These are phyloP conservation scores for Brassica nigra DNA, from an alignment of 345 rosid species.

Conservation along the genomic window DNA sequence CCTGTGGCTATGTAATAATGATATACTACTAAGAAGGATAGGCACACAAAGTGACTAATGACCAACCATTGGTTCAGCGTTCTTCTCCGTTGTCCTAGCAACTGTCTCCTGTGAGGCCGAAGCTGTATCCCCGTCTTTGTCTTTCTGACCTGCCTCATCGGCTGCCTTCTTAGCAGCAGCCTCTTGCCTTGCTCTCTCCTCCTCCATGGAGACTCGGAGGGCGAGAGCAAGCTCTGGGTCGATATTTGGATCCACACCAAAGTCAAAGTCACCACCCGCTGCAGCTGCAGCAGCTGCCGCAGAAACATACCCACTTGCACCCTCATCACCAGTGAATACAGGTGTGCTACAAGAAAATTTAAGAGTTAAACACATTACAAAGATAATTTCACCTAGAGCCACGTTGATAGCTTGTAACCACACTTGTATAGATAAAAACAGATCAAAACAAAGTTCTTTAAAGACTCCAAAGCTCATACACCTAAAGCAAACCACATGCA, in stretches of 20 bases:
- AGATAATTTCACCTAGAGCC: background rate
- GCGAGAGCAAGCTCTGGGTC: conserved; percentile 90
- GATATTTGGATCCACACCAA: conserved; percentile 77
- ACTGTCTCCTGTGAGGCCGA: conserved; percentile 54
- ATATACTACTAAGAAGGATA: background rate
- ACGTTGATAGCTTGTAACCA: background rate
- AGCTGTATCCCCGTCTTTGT: conserved; percentile 54
- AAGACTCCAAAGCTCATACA: background rate
- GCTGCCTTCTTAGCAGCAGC: conserved; percentile 80
- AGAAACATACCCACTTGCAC: conserved; percentile 70
- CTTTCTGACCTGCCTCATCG: conserved; percentile 58
- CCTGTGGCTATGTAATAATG: background rate
- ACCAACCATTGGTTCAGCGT: conserved; percentile 56
- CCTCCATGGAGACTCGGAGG: conserved; percentile 82
- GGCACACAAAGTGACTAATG: background rate
- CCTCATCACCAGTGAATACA: conserved; percentile 69
- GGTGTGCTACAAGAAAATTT: conserved; percentile 54
- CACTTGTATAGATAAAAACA: background rate
- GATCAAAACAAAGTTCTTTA: background rate
- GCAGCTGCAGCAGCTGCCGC: conserved; percentile 75
- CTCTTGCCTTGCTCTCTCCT: conserved; percentile 91
- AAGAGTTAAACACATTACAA: background rate
- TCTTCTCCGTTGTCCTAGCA: conserved; percentile 47
- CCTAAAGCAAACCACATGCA: conserved; percentile 7
- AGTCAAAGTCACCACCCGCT: conserved; percentile 62